Percentiles rank a stretch among this genome's conserved stretches.
Evolutionary conservation across 2,329 filamentous ascomycete genomes (phyloP).

Genomic region (Mycocentrospora acerina): DNA sequence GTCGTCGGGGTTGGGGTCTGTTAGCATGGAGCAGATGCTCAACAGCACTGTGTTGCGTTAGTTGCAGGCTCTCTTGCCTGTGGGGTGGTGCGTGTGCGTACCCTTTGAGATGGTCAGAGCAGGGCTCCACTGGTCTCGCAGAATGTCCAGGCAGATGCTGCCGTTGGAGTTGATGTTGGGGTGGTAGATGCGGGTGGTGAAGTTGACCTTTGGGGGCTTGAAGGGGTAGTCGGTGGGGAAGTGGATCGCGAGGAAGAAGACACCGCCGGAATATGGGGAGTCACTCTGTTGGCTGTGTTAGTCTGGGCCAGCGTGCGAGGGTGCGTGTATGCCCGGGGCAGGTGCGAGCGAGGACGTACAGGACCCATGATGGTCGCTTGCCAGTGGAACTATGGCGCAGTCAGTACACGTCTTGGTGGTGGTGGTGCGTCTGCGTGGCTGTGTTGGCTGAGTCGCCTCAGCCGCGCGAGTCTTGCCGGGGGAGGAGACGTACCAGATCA

Average conservation of each 20-base stretch:
- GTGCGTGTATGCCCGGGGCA: neutral
- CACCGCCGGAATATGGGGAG: conserved; percentile 95
- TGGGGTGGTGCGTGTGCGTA: conserved; percentile 45
- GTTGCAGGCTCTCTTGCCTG: conserved; percentile 2
- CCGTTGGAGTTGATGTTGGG: conserved; percentile 99
- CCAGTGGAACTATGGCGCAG: conserved; percentile 84
- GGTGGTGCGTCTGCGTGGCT: conserved; percentile 7
- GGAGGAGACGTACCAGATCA: conserved; percentile 78
- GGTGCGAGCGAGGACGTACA: conserved; percentile 61
- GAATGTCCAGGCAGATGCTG: conserved; percentile 97
- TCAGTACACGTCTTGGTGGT: conserved; percentile 23
- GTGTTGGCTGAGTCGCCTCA: conserved; percentile 27
- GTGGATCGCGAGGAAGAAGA: conserved; percentile 98
- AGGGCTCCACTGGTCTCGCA: conserved; percentile 98
- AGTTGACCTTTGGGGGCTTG: conserved; percentile 99
- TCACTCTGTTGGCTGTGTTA: conserved; percentile 65
- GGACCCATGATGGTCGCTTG: conserved; percentile 99
- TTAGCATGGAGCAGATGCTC: conserved; percentile 99
- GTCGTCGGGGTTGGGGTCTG: conserved; percentile 98
- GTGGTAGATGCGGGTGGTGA: conserved; percentile 99
- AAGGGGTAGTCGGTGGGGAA: conserved; percentile 99
- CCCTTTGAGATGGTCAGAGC: conserved; percentile 98
- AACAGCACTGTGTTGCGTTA: conserved; percentile 69
- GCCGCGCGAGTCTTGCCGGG: conserved; percentile 26
- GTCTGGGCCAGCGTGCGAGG: conserved; percentile 12